Evolutionary conservation across 345 rosid species (phyloP).

Genomic region (Salix viminalis): DNA sequence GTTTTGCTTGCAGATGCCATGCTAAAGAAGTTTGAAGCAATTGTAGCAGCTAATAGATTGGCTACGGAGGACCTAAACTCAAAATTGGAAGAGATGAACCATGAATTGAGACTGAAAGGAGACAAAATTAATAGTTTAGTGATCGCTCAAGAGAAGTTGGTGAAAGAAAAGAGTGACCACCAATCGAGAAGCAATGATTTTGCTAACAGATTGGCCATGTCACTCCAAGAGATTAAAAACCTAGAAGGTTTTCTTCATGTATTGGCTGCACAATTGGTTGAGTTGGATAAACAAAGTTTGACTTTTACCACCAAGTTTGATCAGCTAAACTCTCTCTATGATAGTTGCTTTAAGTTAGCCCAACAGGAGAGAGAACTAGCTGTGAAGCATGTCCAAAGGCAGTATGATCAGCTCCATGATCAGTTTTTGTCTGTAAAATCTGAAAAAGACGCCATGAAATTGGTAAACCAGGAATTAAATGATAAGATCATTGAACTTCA

Average conservation of each 20-base stretch:
- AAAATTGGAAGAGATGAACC: slow-evolving; percentile 50
- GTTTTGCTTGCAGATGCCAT: slow-evolving; percentile 44
- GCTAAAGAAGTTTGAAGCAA: slow-evolving; percentile 47
- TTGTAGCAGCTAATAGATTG: slow-evolving; percentile 35
- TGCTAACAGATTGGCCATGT: slow-evolving; percentile 39
- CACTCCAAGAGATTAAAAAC: slow-evolving; percentile 46
- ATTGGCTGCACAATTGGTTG: slow-evolving; percentile 47
- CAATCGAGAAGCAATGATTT: slow-evolving; percentile 47
- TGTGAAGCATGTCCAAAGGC: slow-evolving; percentile 42
- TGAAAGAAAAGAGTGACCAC: slow-evolving; percentile 50
- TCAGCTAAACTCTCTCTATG: slow-evolving; percentile 47
- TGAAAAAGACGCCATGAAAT: slow-evolving; percentile 51
- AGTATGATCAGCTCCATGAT: slow-evolving; percentile 48
- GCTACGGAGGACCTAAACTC: slow-evolving; percentile 49
- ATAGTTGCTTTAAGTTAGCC: slow-evolving; percentile 46
- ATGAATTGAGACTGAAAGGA: slow-evolving; percentile 50
- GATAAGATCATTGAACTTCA: slow-evolving; percentile 49
- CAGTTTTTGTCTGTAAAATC: slow-evolving; percentile 40
- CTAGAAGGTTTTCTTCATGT: slow-evolving; percentile 48
- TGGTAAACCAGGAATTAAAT: slow-evolving; percentile 41
- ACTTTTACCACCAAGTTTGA: slow-evolving; percentile 44
- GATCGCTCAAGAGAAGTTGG: slow-evolving; percentile 45
- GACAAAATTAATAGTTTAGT: slow-evolving; percentile 49
- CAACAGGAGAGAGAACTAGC: slow-evolving; percentile 49
- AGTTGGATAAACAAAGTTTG: slow-evolving; percentile 53